These are phyloP conservation scores for Corylus americana DNA, from an alignment of 306 rosid species.

Conservation along the genomic window DNA sequence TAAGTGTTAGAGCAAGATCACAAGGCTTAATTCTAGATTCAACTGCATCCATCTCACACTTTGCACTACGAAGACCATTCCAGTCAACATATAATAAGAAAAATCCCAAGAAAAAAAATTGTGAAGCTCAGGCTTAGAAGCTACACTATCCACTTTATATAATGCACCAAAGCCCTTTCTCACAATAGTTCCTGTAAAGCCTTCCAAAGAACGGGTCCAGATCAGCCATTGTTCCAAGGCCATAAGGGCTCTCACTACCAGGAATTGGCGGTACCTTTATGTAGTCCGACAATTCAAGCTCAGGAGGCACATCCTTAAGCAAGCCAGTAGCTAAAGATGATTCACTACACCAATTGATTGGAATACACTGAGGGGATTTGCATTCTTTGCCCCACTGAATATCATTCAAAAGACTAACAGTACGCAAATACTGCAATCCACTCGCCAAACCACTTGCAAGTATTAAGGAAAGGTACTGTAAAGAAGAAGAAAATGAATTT, in stretches of 20 bases:
- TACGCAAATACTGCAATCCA: slow-evolving; percentile 61
- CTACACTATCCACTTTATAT: slow-evolving; percentile 85
- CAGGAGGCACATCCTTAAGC: slow-evolving; percentile 62
- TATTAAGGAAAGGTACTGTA: slow-evolving; percentile 35
- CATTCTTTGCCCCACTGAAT: slow-evolving; percentile 58
- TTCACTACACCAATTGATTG: slow-evolving; percentile 50
- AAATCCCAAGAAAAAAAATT: slow-evolving; percentile 83
- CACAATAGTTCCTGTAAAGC: slow-evolving; percentile 80
- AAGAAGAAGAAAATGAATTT: slow-evolving; percentile 17
- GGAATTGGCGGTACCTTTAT: slow-evolving; percentile 62
- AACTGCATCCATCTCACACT: slow-evolving; percentile 95
- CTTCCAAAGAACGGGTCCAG: slow-evolving; percentile 94
- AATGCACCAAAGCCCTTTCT: slow-evolving; percentile 94
- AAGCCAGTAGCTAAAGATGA: slow-evolving; percentile 60
- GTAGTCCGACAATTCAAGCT: slow-evolving; percentile 72
- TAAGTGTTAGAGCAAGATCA: slow-evolving; percentile 76
- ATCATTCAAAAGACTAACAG: slow-evolving; percentile 67
- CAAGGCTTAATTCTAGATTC: slow-evolving; percentile 89
- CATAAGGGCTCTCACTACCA: slow-evolving; percentile 88
- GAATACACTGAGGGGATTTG: slow-evolving; percentile 45
- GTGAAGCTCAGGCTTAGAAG: slow-evolving; percentile 84
- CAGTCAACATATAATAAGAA: slow-evolving; percentile 83
- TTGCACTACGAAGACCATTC: slow-evolving; percentile 90
- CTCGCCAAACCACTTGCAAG: slow-evolving; percentile 47
- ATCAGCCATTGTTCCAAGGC: slow-evolving; percentile 78